These are phyloP conservation scores for Bipolaris gigantea DNA, from an alignment of 2,329 filamentous ascomycete genomes.

Conservation along the genomic window DNA sequence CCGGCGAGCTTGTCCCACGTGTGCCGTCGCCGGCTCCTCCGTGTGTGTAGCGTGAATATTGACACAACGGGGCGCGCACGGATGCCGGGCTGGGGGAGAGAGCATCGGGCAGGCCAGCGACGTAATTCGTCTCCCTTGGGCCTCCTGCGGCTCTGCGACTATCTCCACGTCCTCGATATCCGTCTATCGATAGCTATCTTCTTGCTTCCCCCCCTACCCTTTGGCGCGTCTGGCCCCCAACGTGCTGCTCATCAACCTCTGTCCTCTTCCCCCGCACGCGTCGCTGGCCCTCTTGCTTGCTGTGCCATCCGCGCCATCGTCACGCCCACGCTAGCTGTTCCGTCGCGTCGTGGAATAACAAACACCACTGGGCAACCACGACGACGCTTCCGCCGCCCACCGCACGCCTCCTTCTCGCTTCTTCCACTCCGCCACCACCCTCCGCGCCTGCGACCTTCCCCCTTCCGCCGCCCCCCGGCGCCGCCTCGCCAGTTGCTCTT, in stretches of 20 bases:
- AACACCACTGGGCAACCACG: slow-evolving; percentile 15
- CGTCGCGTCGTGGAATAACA: slow-evolving; percentile 22
- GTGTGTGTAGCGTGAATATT: neutral
- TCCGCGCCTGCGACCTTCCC: slow-evolving; percentile 8
- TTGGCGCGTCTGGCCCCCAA: slow-evolving; percentile 3
- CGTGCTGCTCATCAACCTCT: slow-evolving; percentile 3
- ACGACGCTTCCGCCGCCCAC: slow-evolving; percentile 10
- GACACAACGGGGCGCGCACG: slow-evolving; percentile 10
- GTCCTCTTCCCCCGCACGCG: slow-evolving; percentile 10
- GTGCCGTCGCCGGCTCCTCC: too few relatives aligned
- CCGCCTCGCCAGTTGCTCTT: slow-evolving; percentile 1
- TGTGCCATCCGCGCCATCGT: neutral
- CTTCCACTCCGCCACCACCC: neutral
- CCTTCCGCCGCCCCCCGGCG: neutral
- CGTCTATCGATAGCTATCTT: slow-evolving; percentile 21
- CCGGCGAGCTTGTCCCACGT: too few relatives aligned
- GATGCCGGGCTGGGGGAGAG: slow-evolving; percentile 3
- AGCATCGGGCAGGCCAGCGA: slow-evolving; percentile 2
- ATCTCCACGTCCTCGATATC: slow-evolving; percentile 16
- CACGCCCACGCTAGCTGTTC: slow-evolving; percentile 12
- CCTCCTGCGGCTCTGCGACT: slow-evolving; percentile 22
- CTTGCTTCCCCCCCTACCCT: slow-evolving; percentile 4
- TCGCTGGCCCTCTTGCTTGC: slow-evolving; percentile 6
- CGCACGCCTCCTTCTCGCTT: slow-evolving; percentile 1
- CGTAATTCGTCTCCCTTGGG: slow-evolving; percentile 16